Evolutionary conservation across 495 filamentous ascomycete genomes (phyloP).

Genomic region (Staphylotrichum tortipilum): DNA sequence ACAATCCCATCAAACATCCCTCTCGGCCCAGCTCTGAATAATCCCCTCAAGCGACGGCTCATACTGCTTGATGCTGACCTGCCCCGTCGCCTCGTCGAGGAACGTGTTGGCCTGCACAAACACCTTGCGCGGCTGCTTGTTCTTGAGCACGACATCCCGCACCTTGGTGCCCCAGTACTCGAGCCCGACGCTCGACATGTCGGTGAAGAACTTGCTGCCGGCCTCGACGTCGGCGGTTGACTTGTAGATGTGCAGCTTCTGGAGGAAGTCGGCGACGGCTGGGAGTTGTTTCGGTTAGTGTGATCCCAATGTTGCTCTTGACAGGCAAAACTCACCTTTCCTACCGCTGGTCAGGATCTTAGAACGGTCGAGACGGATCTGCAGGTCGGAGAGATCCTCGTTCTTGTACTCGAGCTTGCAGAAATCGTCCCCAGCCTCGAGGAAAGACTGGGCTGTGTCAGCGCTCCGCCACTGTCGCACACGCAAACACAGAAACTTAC

Average conservation of each 20-base stretch:
- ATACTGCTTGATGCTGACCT: constrained; percentile 80
- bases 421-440: constrained; percentile 75
- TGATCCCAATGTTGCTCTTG: constrained; percentile 13
- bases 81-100: constrained; percentile 55
- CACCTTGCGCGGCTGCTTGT: constrained; percentile 88
- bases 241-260: constrained; percentile 90
- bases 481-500: not conserved
- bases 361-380: constrained; percentile 67
- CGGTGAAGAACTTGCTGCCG: constrained; percentile 67
- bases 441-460: constrained; percentile 54
- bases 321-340: constrained; percentile 35
- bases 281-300: constrained; percentile 19
- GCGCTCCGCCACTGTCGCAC: not conserved
- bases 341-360: constrained; percentile 62
- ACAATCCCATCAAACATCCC: constrained; percentile 42
- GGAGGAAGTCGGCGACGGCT: constrained; percentile 81
- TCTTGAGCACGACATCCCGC: constrained; percentile 67
- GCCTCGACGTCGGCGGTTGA: constrained; percentile 72
- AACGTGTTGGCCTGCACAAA: constrained; percentile 93
- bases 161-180: constrained; percentile 73
- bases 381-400: constrained; percentile 71
- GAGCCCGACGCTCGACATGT: constrained; percentile 70
- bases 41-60: constrained; percentile 77
- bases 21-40: constrained; percentile 84
- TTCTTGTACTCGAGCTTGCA: constrained; percentile 66